Evolutionary conservation across 495 filamentous ascomycete genomes (phyloP).

Genomic region (Oidiodendron maius): DNA sequence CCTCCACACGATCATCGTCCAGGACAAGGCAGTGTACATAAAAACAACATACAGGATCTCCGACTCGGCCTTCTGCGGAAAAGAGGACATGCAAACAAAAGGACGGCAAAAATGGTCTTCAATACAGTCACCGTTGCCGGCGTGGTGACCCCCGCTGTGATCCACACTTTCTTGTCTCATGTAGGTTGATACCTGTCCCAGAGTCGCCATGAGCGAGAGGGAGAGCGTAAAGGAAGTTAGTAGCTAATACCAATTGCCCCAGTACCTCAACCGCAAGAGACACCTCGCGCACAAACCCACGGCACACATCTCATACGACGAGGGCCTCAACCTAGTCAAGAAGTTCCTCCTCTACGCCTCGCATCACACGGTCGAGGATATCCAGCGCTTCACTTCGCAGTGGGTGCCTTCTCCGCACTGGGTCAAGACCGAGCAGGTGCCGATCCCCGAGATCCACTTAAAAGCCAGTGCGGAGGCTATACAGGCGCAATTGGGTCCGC

Average conservation of each 20-base stretch:
- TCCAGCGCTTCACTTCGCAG: constrained; percentile 85
- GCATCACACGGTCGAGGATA: constrained; percentile 82
- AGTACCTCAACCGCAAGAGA: constrained; percentile 82
- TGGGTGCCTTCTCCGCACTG: constrained; percentile 86
- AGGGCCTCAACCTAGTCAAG: constrained; percentile 84
- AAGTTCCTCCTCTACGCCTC: constrained; percentile 78
- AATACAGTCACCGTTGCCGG: constrained; percentile 68
- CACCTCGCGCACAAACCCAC: constrained; percentile 70
- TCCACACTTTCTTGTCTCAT: constrained; percentile 74
- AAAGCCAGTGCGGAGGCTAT: constrained; percentile 55
- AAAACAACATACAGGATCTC: too few relatives aligned
- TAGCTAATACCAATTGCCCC: neutral
- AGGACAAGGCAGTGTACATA: too few relatives aligned
- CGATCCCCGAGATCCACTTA: constrained; percentile 58
- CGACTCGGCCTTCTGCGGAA: too few relatives aligned
- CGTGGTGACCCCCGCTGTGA: constrained; percentile 71
- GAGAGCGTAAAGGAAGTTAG: too few relatives aligned
- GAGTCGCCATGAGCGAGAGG: too few relatives aligned
- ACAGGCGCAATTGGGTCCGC: constrained; percentile 63
- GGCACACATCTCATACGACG: constrained; percentile 84
- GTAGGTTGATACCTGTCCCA: constrained; percentile 41
- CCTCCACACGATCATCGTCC: too few relatives aligned
- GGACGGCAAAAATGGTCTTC: constrained; percentile 30
- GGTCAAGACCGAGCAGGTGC: constrained; percentile 72
- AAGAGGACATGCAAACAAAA: too few relatives aligned